Percentiles rank a stretch among this genome's conserved stretches.
These are phyloP conservation scores for Hypoxylon sp. DNA, from an alignment of 2,329 filamentous ascomycete species.

Conservation along the genomic window DNA sequence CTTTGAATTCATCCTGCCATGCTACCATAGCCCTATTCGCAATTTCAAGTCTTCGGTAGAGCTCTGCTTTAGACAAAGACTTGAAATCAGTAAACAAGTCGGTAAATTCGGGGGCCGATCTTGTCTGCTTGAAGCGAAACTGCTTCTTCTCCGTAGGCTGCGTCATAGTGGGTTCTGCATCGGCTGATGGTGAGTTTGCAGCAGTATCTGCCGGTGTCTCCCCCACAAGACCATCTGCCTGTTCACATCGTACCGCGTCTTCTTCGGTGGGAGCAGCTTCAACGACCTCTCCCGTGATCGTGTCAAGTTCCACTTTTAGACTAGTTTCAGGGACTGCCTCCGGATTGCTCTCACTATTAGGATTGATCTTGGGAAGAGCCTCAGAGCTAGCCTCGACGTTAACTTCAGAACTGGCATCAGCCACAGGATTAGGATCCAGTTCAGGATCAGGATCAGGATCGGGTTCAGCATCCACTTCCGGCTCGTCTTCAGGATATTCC, in stretches of 20 bases:
- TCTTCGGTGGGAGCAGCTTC: constrained; percentile 47
- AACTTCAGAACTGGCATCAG: constrained; percentile 44
- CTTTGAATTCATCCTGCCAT: constrained; percentile 68
- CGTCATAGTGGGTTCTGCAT: constrained; percentile 32
- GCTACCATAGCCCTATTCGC: constrained; percentile 61
- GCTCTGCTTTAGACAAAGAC: constrained; percentile 60
- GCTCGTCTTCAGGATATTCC: constrained; percentile 35
- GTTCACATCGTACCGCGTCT: constrained; percentile 44
- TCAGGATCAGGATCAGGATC: constrained; percentile 39
- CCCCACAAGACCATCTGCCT: constrained; percentile 46
- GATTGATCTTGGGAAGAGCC: neutral
- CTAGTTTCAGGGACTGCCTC: constrained; percentile 7
- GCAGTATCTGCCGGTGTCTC: constrained; percentile 55
- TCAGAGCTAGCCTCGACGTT: constrained; percentile 37
- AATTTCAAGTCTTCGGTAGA: constrained; percentile 60
- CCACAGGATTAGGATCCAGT: constrained; percentile 46
- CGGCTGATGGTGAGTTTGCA: constrained; percentile 54
- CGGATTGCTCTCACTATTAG: constrained; percentile 31
- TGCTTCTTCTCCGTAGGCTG: constrained; percentile 46
- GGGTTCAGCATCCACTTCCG: constrained; percentile 29
- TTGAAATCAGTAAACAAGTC: constrained; percentile 64
- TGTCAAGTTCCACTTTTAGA: constrained; percentile 35
- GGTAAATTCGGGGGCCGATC: constrained; percentile 63
- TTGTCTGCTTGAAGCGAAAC: constrained; percentile 64
- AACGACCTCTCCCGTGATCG: constrained; percentile 9